Evolutionary conservation across 371 early-diverging fungal species (phyloP), one percentile per base, ranked within the genome.

Genomic region (Thermomucor indicae-seudaticae): DNA sequence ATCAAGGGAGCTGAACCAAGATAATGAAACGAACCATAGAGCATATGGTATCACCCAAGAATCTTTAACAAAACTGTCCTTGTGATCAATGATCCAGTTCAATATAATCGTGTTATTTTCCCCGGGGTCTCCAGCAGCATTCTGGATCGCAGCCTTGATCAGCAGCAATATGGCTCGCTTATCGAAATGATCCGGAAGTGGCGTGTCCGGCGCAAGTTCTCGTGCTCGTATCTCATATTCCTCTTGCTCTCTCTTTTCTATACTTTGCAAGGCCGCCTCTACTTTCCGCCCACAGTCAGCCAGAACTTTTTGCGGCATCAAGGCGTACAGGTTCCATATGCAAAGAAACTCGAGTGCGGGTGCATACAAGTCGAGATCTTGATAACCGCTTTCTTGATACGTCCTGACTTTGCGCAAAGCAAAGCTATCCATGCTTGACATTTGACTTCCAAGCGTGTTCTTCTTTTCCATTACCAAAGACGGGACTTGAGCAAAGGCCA

Each of bases 21-120:
- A 17, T 34, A 24, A 19, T 29, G 8, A 51, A 10, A 62, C 61
- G 20, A 78, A 76, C 80, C 81, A 83, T 28, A 69, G 64, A 0
- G 80, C 79, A 56, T 73, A 83, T 6, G 84, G 84, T 0, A 79
- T 65, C 1, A 75, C 67, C 79, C 80, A 83, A 6, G 70, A 72
- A 35, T 83, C 81, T 3, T 64, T 58, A 4, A 30, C 28, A 27
- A 75, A 70, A 29, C 57, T 67, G 5, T 67, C 62, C 12, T 65
- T 60, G 44, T 79, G 74, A 25, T 81, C 84, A 23, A 80, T 32
- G 19, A 83, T 67, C 84, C 84, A 83, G 34, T 72, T 75, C 41
- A 80, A 58, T 5, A 54, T 43, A 37, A 71, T 60, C 8, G 64
- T 49, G 2, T 59, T 62, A 4, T 51, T 60, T 7, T 64, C 62